phyloP scores from a whole-genome alignment of 495 filamentous ascomycete genomes.

The Chaetomidium leptoderma region DNA sequence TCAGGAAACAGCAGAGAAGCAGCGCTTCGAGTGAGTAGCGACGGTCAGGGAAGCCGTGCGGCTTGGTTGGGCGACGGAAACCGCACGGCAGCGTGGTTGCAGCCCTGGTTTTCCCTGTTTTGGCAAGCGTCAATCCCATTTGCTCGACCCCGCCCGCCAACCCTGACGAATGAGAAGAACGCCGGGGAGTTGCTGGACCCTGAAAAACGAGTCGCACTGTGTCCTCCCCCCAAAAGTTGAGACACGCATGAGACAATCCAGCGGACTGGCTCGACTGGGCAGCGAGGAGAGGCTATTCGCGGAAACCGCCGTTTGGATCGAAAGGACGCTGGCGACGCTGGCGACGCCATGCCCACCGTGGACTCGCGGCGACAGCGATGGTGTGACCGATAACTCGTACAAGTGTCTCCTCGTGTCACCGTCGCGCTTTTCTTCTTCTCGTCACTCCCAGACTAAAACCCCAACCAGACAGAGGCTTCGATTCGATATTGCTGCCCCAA shows the following conservation, averaged over 20 bases:
- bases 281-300: background rate
- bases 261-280: background rate
- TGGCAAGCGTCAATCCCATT: constrained; percentile 6
- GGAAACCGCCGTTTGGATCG: background rate
- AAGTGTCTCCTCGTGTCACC: background rate
- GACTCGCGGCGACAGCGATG: background rate
- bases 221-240: background rate
- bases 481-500: background rate
- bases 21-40: too few relatives aligned
- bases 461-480: background rate
- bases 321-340: background rate
- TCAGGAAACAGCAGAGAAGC: too few relatives aligned
- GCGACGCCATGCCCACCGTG: background rate
- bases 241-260: background rate
- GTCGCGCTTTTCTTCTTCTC: background rate
- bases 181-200: background rate
- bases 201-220: background rate
- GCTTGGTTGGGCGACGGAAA: background rate
- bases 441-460: background rate
- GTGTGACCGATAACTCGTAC: background rate
- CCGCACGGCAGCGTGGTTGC: background rate
- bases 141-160: constrained; percentile 6
- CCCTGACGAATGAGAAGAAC: constrained; percentile 3
- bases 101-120: constrained; percentile 4
- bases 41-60: background rate